Base-by-base conservation (phyloP, 495 filamentous ascomycete species). In the Aspergillus conjunctus region DNA sequence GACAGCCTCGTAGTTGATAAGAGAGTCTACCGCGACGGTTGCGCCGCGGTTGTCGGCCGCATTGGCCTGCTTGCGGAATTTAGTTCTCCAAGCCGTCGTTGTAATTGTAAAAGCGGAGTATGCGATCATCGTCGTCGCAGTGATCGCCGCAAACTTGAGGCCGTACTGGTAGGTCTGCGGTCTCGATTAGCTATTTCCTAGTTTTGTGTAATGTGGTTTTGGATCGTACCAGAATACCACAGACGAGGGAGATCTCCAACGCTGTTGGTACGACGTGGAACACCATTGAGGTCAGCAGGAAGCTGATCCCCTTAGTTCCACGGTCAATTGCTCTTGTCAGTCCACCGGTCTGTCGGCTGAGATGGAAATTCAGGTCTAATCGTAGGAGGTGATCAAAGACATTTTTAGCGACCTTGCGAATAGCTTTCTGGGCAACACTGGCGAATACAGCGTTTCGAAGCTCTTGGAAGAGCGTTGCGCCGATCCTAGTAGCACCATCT, bases 1-100 rank as follows among this genome's bases (percentile, higher is more conserved):
- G 63, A 98, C 94, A 15, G 94, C 95, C 72, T 98, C 94, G 68
- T 97, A 98, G 75, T 98, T 98, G 78, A 98, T 96, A 33, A 98
- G 78, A 2, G 92, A 93, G 74, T 98, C 94, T 2, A 98, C 93
- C 1, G 93, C 94, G 32, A 97, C 91, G 0, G 93, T 98, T 10
- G 93, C 93, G 11, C 91, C 95, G 65, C 88, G 89, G 71, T 98
- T 98, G 68, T 98, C 94, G 1, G 95, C 94, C 9, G 91, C 92
- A 73, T 98, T 98, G 26, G 93, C 91, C 70, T 91, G 88, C 59
- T 92, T 91, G 32, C 94, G 83, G 75, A 98, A 98, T 72, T 93
- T 96, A 11, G 95, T 98, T 67, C 94, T 81, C 94, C 94, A 98
- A 5, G 93, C 87, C 4, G 94, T 98, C 1, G 94, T 98, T 63